Base-by-base conservation (phyloP, 495 filamentous ascomycete species). In the Durotheca rogersii region DNA sequence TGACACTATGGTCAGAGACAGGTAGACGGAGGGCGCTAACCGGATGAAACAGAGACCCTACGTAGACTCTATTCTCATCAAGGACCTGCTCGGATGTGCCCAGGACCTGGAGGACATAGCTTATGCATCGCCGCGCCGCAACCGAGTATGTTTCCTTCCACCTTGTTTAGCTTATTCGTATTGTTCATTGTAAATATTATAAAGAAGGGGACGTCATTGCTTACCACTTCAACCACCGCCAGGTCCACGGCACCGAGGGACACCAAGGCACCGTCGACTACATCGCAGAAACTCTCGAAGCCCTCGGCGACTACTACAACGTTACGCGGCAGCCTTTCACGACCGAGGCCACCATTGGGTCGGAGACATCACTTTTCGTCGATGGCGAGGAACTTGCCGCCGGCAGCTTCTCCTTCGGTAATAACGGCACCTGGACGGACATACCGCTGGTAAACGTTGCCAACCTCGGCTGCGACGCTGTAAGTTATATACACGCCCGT, bases 231-330 rank as follows among this genome's bases (percentile, higher is more conserved):
- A 39, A 47, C 38, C 18, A 81, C n/a, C 23, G 80, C 55, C 73
- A 85, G 37, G 79, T 81, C 16, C 83, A 86, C 56, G 82, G 84
- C 19, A 66, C 74, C 14, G 53, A 61, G 4, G 83, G 82, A 23
- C 85, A 88, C 66, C 78, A 83, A 30, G 72, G 74, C 51, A 89
- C 81, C 0, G 75, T 85, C 44, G 70, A 85, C 32, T 89, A 75
- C 51, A 60, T 89, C 56, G 79, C 79, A 53, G 62, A 73, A 27
- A 64, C 73, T 35, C 66, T 84, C 34, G 70, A 61, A 7, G 38
- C 45, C 1, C 54, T 65, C 20, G 66, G 66, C 33, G 70, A 72
- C 45, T 85, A 85, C 71, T 88, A 87, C 67, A 58, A 76, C 62
- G 73, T 86, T 41, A 66, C 72, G 52, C 75, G 74, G 51, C 84